Evolutionary conservation across 345 rosid genomes (phyloP), one percentile per base, ranked within the genome.

Genomic region (Dipteronia dyeriana): DNA sequence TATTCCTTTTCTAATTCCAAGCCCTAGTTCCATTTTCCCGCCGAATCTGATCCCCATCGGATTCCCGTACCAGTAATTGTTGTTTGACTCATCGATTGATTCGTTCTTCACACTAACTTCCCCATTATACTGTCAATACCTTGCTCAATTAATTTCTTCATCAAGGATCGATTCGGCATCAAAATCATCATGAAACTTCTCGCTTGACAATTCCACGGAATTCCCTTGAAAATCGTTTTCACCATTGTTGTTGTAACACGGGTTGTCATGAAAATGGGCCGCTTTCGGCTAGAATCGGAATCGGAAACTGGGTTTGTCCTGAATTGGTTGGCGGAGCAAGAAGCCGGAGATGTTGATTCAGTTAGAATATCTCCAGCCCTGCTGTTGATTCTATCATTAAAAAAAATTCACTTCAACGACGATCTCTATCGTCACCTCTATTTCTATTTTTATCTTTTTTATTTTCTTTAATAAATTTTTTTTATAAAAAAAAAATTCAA

Each of bases 151-250:
- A 26, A 82, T 74, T 74, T 83, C 88, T 70, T 83, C 86, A 39
- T 83, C 88, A 4, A 85, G 82, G 66, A 85, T 85, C 25, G 88
- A 83, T 41, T 83, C 88, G 0, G 84, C 79, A 45, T 85, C 86
- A 9, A 85, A 79, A 60, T 80, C 80, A 19, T 82, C 85, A 7
- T 79, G 73, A 43, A 71, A 72, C 12, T 60, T 76, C 22, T 74
- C 79, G 43, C 75, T 3, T 31, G 34, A 31, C 4, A 31, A 31
- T 31, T 31, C 34, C 34, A 31, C 4, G 34, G 5, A 31, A 31
- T 31, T 31, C 2, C 4, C 34, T 2, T 31, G 5, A 31, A 31
- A 87, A 66, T 82, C 87, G 5, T 74, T 70, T 23, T 81, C 88
- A 7, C 78, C 88, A 12, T 78, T 80, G 13, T 76, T 84, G 26